Base-by-base conservation (phyloP, 2,329 filamentous ascomycete species). In the Polychaeton citri region DNA sequence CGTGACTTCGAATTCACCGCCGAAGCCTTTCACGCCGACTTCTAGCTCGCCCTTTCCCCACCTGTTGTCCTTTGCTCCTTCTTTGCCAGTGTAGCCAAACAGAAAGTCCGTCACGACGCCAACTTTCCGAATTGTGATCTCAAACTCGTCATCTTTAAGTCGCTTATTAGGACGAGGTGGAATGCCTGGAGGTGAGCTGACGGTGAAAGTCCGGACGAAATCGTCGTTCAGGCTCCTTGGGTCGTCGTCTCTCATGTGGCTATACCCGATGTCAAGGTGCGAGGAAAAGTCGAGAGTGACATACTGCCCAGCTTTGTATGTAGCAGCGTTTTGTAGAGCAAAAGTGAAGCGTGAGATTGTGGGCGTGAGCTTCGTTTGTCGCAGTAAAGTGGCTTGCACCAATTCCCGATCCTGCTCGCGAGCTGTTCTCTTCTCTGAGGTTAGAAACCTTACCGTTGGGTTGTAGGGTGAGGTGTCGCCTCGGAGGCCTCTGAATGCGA, bases 221-320 rank as follows among this genome's bases (percentile, higher is more conserved):
- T 94, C 84, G 52, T 93, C 85, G 48, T 93, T 94, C 12, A 93
- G 55, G 46, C 76, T 81, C 43, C 69, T 69, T 4, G 85, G 85
- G 45, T 92, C 83, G 38, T 81, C 74, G 43, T 92, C 78, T 2
- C 76, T 67, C 85, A 93, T 93, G 53, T 93, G 86, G 33, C 69
- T 73, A 56, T 85, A 93, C 1, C 85, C 85, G 8, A 66, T 56
- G 43, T 81, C 74, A 2, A 93, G 62, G 47, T 87, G 76, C 0
- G 65, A 55, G 9, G 68, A 64, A 49, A 92, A 86, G 41, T 81
- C 76, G 2, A 93, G 58, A 1, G 81, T 85, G 13, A 82, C 71
- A 57, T 90, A 83, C 50, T 92, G 82, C 0, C 84, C 85, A 0
- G 82, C 64, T 17, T 57, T 64, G 72, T 82, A 86, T 1, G 38